Base-by-base conservation (phyloP, 2,329 filamentous ascomycete genomes). In the Didymella lethalis region DNA sequence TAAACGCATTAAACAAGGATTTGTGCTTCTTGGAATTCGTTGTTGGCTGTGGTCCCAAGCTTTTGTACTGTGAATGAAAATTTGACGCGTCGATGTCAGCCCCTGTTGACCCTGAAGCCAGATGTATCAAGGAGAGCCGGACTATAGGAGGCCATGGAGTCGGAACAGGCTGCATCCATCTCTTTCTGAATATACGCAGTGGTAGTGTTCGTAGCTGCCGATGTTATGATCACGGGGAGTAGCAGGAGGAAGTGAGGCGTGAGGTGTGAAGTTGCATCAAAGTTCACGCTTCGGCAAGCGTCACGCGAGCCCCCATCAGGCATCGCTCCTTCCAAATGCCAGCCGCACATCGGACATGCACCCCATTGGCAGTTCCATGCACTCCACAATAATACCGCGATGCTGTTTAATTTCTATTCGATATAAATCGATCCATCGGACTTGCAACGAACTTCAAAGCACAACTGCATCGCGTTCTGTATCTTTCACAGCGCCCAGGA, bases 261-360 rank as follows among this genome's bases (percentile, higher is more conserved):
- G 40, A 31, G 43, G 28, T 54, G 23, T 59, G 56, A 54, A 50
- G 56, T 59, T 47, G 40, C 31, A 46, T 49, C 49, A 50, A 44
- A 50, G 54, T 50, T 56, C 47, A 46, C 45, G 23, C 40, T 50
- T 49, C 45, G 56, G 28, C 25, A 53, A 31, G 26, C 57, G 40
- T 54, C 47, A 48, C 40, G 47, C 57, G 51, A 55, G 25, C n/a
- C 57, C 34, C 34, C 29, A 38, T 60, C 52, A 60, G 48, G 57
- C 57, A 48, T 55, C 51, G 57, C 29, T 56, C 43, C 31, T 28
- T 48, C 23, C 20, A 10, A 31, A 55, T 55, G 51, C 47, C 47
- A 51, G 46, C 46, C 31, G 40, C 41, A 31, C 40, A 59, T 51
- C 43, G 28, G 28, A n/a, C 45, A 46, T 36, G 47, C 34, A 48